These are phyloP conservation scores for Cystobasidium sp. DNA, from an alignment of 1,284 basidiomycete species.

Conservation along the genomic window DNA sequence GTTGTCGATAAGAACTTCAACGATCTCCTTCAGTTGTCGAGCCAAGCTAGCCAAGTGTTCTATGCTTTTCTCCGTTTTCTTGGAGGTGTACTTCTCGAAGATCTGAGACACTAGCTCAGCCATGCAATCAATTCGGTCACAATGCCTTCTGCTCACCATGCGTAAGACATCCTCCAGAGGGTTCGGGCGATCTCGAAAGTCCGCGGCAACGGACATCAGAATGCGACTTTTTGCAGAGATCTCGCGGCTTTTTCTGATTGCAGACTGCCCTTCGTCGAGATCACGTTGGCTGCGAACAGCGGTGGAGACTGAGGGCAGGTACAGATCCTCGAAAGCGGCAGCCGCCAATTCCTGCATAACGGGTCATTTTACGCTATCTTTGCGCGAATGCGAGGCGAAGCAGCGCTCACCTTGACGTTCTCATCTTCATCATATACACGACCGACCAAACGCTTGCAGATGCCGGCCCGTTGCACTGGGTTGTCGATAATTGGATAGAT, in stretches of 20 bases:
- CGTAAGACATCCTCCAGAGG: conserved; percentile 82
- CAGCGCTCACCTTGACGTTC: conserved; percentile 68
- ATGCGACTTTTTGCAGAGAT: conserved; percentile 58
- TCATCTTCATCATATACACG: conserved; percentile 91
- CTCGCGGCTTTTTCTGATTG: background rate
- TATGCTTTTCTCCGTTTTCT: conserved; percentile 49
- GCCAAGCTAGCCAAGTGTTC: conserved; percentile 41
- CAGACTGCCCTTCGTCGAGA: background rate
- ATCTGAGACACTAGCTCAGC: conserved; percentile 60
- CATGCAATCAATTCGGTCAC: background rate
- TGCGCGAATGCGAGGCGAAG: too few relatives aligned
- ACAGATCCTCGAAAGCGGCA: conserved; percentile 84
- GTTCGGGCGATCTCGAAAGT: conserved; percentile 78
- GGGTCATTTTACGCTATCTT: background rate
- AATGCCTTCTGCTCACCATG: conserved; percentile 58
- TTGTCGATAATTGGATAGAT: conserved; percentile 72
- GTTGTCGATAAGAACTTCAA: conserved; percentile 80
- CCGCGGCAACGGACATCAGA: conserved; percentile 80
- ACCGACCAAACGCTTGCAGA: conserved; percentile 78
- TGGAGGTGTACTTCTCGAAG: conserved; percentile 60
- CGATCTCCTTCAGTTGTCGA: conserved; percentile 69
- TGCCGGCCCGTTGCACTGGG: conserved; percentile 70
- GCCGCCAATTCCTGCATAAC: conserved; percentile 72
- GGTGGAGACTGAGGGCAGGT: conserved; percentile 63
- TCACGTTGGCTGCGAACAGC: background rate